Base-by-base conservation (phyloP, 1,284 basidiomycete genomes). In the Butyriboletus appendiculatus region DNA sequence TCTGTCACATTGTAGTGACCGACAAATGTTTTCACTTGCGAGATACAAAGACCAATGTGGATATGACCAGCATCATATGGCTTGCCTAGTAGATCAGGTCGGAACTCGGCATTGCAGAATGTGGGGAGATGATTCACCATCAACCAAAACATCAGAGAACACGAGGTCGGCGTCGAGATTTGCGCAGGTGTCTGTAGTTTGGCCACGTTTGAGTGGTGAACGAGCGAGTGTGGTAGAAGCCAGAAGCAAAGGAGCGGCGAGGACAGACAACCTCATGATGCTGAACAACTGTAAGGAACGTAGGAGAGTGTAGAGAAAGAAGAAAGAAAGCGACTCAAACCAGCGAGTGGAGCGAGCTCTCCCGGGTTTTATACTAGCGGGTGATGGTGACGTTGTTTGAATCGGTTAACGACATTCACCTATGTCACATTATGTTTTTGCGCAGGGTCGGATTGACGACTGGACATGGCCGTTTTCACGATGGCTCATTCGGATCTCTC, bases 231-330 rank as follows among this genome's bases (percentile, higher is more conserved):
- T 40, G 28, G 55, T 28, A 7, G 60, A 60, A 38, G 46, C 56
- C 16, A 60, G 3, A 38, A 67, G 44, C n/a, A 68, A 50, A 50
- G 62, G 60, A 46, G 40, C 38, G 45, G 53, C 52, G 22, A 67
- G 48, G 2, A 56, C 43, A 28, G 39, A 34, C 1, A 50, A 9
- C 12, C 30, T 67, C 66, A 65, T 68, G 54, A 22, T 49, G 53
- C 18, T 32, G 26, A 53, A 22, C 32, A 32, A 8, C 35, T 46
- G 35, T 20, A 51, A 52, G 20, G 37, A 51, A 22, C 22, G 47
- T 48, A 38, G 38, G 18, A 49, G 12, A 7, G 16, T 18, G n/a
- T 10, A 18, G 8, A 18, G 16, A 51, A 28, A 1, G 30, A 12
- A 26, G 16, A 15, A 12, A 14, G 11, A 12, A 6, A 50, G 32